Evolutionary conservation across 139 green algal genomes (phyloP).

Genomic region (Chlorella sp.): DNA sequence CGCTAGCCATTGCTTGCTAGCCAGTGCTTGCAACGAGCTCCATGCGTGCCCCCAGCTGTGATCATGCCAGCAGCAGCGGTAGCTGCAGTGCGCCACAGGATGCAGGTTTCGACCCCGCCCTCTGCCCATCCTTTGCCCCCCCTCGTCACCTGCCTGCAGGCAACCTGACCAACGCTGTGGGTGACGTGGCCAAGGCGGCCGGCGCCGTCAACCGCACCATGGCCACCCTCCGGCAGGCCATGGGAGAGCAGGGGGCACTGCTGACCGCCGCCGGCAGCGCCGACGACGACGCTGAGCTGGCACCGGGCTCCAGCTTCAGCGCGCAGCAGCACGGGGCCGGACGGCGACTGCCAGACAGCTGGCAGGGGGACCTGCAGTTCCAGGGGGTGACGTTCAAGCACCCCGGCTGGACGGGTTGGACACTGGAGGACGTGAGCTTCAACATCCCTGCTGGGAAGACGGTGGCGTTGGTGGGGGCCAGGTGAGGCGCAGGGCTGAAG

Average conservation of each 20-base stretch:
- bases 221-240: conserved; percentile 17
- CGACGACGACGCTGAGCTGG: not conserved
- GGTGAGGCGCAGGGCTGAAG: conserved; percentile 19
- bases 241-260: not conserved
- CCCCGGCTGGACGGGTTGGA: conserved; percentile 31
- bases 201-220: conserved; percentile 33
- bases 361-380: conserved; percentile 38
- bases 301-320: not conserved
- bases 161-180: conserved; percentile 44
- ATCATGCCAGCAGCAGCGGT: no score
- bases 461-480: conserved; percentile 72
- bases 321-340: not conserved
- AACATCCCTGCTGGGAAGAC: conserved; percentile 54
- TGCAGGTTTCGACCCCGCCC: no score
- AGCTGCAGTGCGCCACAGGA: no score
- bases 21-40: no score
- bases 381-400: conserved; percentile 41
- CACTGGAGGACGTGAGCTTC: conserved; percentile 47
- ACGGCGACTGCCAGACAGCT: not conserved
- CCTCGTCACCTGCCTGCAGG: not conserved
- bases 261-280: not conserved
- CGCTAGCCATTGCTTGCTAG: no score
- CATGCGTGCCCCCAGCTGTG: no score
- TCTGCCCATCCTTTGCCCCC: no score
- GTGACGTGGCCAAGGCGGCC: conserved; percentile 28